Conservation (phyloP, 2,329 filamentous ascomycete species). For the Alternaria sp. region DNA sequence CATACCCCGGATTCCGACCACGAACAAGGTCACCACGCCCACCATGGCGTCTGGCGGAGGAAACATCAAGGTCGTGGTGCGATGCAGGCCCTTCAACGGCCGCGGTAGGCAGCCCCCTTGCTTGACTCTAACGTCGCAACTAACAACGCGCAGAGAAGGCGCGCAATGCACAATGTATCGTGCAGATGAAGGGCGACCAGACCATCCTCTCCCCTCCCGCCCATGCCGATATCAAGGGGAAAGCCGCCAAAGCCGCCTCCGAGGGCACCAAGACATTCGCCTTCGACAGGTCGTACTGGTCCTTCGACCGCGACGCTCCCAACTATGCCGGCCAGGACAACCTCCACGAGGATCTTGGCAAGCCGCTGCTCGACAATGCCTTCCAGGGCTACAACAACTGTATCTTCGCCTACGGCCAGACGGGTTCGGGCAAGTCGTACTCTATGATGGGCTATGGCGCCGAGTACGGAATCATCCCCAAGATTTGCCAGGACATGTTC, state of each 20-base stretch:
- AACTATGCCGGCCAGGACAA: constrained; percentile 91
- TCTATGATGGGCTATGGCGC: constrained; percentile 99
- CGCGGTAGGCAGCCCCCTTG: constrained; percentile 68
- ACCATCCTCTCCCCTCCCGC: constrained; percentile 79
- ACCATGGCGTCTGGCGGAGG: constrained; percentile 78
- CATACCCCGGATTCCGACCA: constrained; percentile 10
- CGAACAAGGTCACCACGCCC: background rate
- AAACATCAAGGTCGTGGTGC: constrained; percentile 99
- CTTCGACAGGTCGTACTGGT: constrained; percentile 98
- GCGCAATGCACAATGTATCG: constrained; percentile 91
- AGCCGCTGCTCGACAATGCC: constrained; percentile 93
- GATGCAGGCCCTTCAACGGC: constrained; percentile 92
- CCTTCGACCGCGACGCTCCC: constrained; percentile 80
- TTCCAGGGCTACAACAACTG: constrained; percentile 99
- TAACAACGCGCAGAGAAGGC: constrained; percentile 74
- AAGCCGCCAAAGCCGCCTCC: constrained; percentile 68
- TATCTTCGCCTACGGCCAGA: constrained; percentile 99
- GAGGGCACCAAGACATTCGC: constrained; percentile 84
- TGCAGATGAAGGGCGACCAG: constrained; percentile 93
- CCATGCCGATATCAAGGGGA: constrained; percentile 62
- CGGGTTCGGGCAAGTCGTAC: constrained; percentile 97
- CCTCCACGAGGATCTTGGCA: constrained; percentile 85
- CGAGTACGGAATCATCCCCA: constrained; percentile 93
- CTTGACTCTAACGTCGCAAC: background rate
- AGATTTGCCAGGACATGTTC: constrained; percentile 98